Evolutionary conservation across 257 asterid species (phyloP).

Genomic region (Jaltomata sinuosa): DNA sequence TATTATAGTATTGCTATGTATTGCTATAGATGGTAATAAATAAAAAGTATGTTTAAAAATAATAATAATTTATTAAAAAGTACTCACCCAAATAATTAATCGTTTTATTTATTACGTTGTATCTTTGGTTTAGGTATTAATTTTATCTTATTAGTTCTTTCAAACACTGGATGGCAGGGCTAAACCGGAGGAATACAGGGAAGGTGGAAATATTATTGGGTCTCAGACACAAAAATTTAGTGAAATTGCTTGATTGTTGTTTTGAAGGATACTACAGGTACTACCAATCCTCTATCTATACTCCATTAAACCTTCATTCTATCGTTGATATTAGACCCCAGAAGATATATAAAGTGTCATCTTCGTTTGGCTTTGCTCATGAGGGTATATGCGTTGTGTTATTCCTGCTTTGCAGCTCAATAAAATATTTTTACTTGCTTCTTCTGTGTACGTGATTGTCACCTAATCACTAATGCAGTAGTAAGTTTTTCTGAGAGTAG

Average conservation of each 20-base stretch:
- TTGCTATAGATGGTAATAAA: too few species aligned
- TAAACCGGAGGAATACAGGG: slow-evolving; percentile 5
- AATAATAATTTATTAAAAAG: too few species aligned
- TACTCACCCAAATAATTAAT: too few species aligned
- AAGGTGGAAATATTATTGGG: slow-evolving; percentile 34
- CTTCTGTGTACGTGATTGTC: not conserved
- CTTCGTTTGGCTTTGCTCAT: slow-evolving; percentile 79
- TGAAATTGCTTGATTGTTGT: slow-evolving; percentile 47
- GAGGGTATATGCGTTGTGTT: slow-evolving; percentile 51
- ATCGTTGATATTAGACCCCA: slow-evolving; percentile 33
- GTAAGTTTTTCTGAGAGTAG: not conserved
- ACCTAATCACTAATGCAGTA: not conserved
- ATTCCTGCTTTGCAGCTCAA: not conserved
- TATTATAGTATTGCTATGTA: too few species aligned
- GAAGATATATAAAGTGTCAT: slow-evolving; percentile 94
- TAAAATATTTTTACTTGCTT: not conserved
- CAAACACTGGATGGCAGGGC: slow-evolving; percentile 10
- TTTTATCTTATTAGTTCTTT: not conserved
- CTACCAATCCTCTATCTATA: not conserved
- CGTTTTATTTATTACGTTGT: too few species aligned
- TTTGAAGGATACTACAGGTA: slow-evolving; percentile 41
- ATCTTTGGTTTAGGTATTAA: too few species aligned
- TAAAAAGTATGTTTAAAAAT: too few species aligned
- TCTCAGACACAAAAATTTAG: slow-evolving; percentile 46
- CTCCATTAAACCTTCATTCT: not conserved